phyloP scores from a whole-genome alignment of 2,329 filamentous ascomycete genomes.

The Cladosporium sp. region DNA sequence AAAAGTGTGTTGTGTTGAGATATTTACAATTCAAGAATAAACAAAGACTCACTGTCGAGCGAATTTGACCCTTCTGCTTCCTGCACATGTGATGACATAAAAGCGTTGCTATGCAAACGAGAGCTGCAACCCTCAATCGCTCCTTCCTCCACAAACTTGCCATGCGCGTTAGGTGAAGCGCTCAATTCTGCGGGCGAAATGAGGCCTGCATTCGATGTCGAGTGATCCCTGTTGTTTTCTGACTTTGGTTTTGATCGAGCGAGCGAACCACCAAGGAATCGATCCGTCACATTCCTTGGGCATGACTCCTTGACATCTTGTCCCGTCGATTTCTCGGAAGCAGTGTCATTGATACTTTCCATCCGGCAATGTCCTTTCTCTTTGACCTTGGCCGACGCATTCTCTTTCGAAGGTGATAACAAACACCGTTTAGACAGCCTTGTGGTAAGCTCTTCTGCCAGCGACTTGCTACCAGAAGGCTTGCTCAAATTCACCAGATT shows the following conservation, averaged over 20 bases:
- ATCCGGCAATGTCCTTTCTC: too few species aligned
- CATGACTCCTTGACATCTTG: too few species aligned
- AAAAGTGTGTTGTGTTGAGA: background rate
- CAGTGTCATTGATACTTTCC: too few species aligned
- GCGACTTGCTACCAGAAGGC: background rate
- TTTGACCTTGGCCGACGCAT: too few species aligned
- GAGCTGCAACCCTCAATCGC: background rate
- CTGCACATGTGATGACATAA: background rate
- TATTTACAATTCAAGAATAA: slow-evolving; percentile 6
- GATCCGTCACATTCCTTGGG: too few species aligned
- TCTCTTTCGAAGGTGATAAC: too few species aligned
- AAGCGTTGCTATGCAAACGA: slow-evolving; percentile 1
- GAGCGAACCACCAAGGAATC: too few species aligned
- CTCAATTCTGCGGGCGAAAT: too few species aligned
- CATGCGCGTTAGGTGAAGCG: background rate
- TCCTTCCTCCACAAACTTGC: background rate
- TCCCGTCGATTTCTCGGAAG: too few species aligned
- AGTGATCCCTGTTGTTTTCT: too few species aligned
- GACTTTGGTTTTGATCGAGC: too few species aligned
- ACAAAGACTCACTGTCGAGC: background rate
- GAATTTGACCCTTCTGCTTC: background rate
- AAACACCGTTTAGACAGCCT: background rate
- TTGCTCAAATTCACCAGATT: background rate
- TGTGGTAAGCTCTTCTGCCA: background rate
- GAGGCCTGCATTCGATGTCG: too few species aligned